Evolutionary conservation across 2,329 filamentous ascomycete genomes (phyloP).

Genomic region (Paecilomyces sp.): DNA sequence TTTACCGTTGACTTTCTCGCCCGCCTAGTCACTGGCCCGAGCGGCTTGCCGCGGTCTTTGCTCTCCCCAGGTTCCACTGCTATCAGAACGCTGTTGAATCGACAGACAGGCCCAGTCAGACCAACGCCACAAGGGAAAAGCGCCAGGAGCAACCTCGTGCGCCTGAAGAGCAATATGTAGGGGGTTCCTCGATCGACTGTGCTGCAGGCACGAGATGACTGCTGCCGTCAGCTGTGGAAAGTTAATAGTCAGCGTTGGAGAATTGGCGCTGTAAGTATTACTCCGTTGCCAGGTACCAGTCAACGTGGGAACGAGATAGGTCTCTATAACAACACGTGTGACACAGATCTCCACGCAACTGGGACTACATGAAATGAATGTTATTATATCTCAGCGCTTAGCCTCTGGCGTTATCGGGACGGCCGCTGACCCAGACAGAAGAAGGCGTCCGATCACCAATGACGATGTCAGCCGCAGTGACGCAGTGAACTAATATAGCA

Average conservation of each 20-base stretch:
- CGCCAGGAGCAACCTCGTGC: neutral
- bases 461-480: neutral
- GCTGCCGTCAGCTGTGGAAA: neutral
- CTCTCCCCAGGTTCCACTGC: constrained; percentile 11
- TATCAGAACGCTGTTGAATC: neutral
- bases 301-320: neutral
- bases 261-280: neutral
- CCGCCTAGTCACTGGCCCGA: constrained; percentile 3
- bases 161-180: neutral
- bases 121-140: neutral
- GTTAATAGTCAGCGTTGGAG: neutral
- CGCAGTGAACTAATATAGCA: neutral
- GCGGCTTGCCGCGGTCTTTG: constrained; percentile 12
- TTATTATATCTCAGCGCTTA: neutral
- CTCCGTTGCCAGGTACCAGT: neutral
- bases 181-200: neutral
- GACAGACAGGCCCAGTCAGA: neutral
- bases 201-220: neutral
- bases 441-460: neutral
- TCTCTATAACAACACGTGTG: neutral
- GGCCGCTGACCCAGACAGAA: neutral
- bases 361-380: neutral
- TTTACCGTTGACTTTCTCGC: constrained; percentile 10
- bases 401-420: neutral
- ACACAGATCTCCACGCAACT: neutral